phyloP scores from a whole-genome alignment of 2,329 filamentous ascomycete genomes.

The Cephalotrichum gorgonifer region DNA sequence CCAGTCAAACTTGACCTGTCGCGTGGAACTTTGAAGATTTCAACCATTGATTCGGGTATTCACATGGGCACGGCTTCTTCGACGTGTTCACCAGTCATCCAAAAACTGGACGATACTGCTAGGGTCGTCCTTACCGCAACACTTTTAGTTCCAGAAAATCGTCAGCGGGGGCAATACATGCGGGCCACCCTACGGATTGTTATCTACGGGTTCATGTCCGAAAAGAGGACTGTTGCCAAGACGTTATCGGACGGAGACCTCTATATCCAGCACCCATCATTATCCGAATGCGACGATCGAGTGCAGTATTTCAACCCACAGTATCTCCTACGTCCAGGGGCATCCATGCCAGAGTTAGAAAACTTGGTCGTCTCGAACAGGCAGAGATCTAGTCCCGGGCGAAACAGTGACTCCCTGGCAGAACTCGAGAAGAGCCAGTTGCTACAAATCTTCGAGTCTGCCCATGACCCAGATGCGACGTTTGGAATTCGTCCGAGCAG shows the following conservation, averaged over 20 bases:
- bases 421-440: background rate
- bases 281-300: background rate
- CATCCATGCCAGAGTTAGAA: background rate
- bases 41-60: background rate
- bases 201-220: background rate
- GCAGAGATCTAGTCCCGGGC: background rate
- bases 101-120: background rate
- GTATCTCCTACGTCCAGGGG: background rate
- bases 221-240: background rate
- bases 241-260: background rate
- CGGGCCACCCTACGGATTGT: background rate
- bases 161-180: background rate
- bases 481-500: background rate
- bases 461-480: background rate
- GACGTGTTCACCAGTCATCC: background rate
- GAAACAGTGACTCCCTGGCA: background rate
- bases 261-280: background rate
- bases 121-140: background rate
- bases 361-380: background rate
- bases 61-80: background rate
- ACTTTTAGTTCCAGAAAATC: background rate
- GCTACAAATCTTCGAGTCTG: conserved; percentile 1
- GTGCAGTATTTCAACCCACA: conserved; percentile 3
- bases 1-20: background rate
- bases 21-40: background rate